Percentiles rank a stretch among this genome's conserved stretches.
These are phyloP conservation scores for Trichosporon coremiiforme DNA, from an alignment of 1,284 basidiomycete genomes.

Conservation along the genomic window DNA sequence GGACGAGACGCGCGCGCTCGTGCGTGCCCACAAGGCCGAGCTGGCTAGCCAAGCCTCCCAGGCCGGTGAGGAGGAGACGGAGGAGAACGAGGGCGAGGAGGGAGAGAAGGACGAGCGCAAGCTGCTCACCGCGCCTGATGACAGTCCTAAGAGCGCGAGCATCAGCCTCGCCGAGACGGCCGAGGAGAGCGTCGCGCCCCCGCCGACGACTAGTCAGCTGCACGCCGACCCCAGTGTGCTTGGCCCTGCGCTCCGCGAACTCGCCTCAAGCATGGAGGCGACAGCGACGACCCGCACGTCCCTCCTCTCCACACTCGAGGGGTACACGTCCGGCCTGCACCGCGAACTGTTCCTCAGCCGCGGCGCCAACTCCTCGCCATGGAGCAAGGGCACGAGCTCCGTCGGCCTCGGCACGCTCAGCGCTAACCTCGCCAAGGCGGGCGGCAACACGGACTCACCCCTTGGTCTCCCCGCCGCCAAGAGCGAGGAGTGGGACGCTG, in stretches of 20 bases:
- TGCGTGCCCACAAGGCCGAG: slow-evolving; percentile 16
- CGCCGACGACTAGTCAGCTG: slow-evolving; percentile 21
- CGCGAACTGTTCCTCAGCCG: slow-evolving; percentile 40
- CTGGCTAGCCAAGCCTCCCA: background rate
- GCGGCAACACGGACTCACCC: background rate
- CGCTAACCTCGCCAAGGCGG: slow-evolving; percentile 40
- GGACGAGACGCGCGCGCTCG: slow-evolving; percentile 17
- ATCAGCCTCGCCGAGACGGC: slow-evolving; percentile 5
- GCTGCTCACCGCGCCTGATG: background rate
- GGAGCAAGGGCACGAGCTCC: slow-evolving; percentile 20
- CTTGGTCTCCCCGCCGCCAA: slow-evolving; percentile 31
- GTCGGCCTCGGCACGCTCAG: slow-evolving; percentile 43
- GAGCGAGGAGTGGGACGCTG: slow-evolving; percentile 52
- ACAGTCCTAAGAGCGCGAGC: slow-evolving; percentile 15
- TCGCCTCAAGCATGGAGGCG: slow-evolving; percentile 40
- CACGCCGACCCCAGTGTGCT: slow-evolving; percentile 30
- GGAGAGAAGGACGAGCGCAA: slow-evolving; percentile 17
- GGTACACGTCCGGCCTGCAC: slow-evolving; percentile 52
- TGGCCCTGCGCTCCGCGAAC: slow-evolving; percentile 32
- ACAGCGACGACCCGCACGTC: slow-evolving; percentile 54
- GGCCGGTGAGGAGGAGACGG: slow-evolving; percentile 12
- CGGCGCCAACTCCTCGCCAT: slow-evolving; percentile 20
- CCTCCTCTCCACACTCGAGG: slow-evolving; percentile 49
- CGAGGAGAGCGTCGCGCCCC: slow-evolving; percentile 17
- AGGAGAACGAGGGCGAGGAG: slow-evolving; percentile 20